Base-by-base conservation (phyloP, 2,329 filamentous ascomycete genomes). In the Pseudogymnoascus sp. region DNA sequence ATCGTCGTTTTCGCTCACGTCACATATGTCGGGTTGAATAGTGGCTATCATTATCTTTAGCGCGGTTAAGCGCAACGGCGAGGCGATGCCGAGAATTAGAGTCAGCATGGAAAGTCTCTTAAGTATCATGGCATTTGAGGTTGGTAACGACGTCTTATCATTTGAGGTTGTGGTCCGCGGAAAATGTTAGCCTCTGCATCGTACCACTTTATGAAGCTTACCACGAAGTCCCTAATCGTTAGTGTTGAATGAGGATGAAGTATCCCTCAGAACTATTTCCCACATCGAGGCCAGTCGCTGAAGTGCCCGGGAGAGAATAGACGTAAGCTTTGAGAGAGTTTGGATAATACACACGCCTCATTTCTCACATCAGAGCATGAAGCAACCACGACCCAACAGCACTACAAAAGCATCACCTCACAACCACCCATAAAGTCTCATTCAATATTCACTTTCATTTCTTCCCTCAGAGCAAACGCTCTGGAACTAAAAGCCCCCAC, bases 391-490 rank as follows among this genome's bases (percentile, higher is more conserved):
- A 6, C 6, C 22, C 12, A 0, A 50, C 22, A 50, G 6, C 25
- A 16, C 14, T 14, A 34, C 25, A 54, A 18, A 54, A 14, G 28
- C 28, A 34, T 34, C 16, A 54, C 47, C 5, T 54, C 28, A 20
- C 9, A 14, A 54, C 43, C n/a, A 8, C 28, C 2, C n/a, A 50
- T 16, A 54, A 11, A 54, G 32, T n/a, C 16, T 34, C 28, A 34
- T 54, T 54, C 28, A 34, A 54, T 54, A 54, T 54, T 32, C 47
- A 54, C 47, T 54, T 54, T 32, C 47, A 54, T 54, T 50, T 54
- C 7, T 54, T 14, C 28, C 28, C 25, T 54, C 47, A 54, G 47
- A 54, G 47, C 9, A 54, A 54, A 32, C 18, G 32, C 47, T 54
- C 47, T 54, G 47, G 47, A 54, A 54, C 47, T 54, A 54, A 54